A percentile compares a stretch with the other conserved stretches of the same genome.
These are phyloP conservation scores for Torulaspora quercuum DNA, from an alignment of 805 yeast genomes.

Conservation along the genomic window DNA sequence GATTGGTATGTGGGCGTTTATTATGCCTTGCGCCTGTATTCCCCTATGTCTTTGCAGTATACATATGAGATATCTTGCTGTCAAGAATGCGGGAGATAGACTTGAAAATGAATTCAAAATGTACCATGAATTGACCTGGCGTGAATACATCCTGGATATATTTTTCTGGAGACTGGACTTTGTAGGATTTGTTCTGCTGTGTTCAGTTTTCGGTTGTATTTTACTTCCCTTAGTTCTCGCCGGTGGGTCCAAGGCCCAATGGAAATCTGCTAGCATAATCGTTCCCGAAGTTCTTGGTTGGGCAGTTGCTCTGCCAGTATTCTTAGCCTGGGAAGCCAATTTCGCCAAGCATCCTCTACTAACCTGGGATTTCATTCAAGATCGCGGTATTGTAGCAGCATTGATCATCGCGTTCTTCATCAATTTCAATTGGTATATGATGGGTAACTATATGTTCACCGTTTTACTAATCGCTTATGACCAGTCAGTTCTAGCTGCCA, in stretches of 20 bases:
- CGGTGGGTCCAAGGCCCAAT: conserved; percentile 49
- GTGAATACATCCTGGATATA: conserved; percentile 31
- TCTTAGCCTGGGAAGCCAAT: conserved; percentile 54
- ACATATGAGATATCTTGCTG: conserved; percentile 48
- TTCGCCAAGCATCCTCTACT: conserved; percentile 53
- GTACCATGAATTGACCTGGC: conserved; percentile 14
- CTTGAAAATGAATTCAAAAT: conserved; percentile 32
- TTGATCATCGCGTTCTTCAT: conserved; percentile 52
- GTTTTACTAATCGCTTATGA: conserved; percentile 57
- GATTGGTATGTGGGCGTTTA: conserved; percentile 59
- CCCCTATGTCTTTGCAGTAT: conserved; percentile 47
- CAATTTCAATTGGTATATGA: conserved; percentile 60
- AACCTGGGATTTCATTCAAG: conserved; percentile 53
- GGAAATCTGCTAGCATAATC: conserved; percentile 56
- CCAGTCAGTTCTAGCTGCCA: conserved; percentile 54
- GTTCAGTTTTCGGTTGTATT: conserved; percentile 56
- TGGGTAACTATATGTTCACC: conserved; percentile 62
- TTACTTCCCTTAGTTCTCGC: conserved; percentile 68
- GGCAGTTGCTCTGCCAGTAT: conserved; percentile 50
- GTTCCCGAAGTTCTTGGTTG: conserved; percentile 60
- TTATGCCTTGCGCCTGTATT: conserved; percentile 50
- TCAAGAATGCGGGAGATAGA: conserved; percentile 39
- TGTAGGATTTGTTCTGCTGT: conserved; percentile 52
- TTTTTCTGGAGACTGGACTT: conserved; percentile 61
- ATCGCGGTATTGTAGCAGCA: conserved; percentile 65